These are phyloP conservation scores for Trametes cubensis DNA, from an alignment of 768 basidiomycete species.

Conservation along the genomic window DNA sequence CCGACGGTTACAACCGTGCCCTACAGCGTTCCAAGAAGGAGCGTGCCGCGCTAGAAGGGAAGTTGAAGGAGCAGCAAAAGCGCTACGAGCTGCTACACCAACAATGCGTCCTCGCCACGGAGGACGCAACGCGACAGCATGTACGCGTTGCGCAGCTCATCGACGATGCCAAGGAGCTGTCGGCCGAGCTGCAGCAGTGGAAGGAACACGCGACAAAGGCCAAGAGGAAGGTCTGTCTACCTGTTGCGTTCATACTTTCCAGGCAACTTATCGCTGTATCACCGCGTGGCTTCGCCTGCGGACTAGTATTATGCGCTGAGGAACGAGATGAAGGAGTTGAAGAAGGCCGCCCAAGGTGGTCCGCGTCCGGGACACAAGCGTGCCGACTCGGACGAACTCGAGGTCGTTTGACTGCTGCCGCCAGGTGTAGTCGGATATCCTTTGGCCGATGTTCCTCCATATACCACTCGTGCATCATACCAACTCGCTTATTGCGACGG, in stretches of 20 bases:
- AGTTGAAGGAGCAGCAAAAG: constrained; percentile 1
- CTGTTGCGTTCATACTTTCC: too few species aligned
- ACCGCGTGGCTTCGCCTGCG: neutral
- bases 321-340: constrained; percentile 8
- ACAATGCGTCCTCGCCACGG: constrained; percentile 6
- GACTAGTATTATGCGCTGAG: constrained; percentile 16
- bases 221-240: constrained; percentile 14
- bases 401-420: neutral
- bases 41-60: neutral
- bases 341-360: neutral
- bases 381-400: constrained; percentile 14
- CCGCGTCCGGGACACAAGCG: neutral
- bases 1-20: neutral
- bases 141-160: neutral
- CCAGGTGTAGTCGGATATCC: too few species aligned
- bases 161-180: neutral
- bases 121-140: constrained; percentile 7
- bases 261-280: too few species aligned
- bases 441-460: neutral
- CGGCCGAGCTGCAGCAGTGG: constrained; percentile 9
- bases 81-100: constrained; percentile 2
- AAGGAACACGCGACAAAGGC: constrained; percentile 13
- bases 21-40: constrained; percentile 6
- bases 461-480: neutral
- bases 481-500: too few species aligned